A percentile compares a stretch with the other conserved stretches of the same genome.
Evolutionary conservation across 2,329 filamentous ascomycete genomes (phyloP).

Genomic region (Fusarium albidum): DNA sequence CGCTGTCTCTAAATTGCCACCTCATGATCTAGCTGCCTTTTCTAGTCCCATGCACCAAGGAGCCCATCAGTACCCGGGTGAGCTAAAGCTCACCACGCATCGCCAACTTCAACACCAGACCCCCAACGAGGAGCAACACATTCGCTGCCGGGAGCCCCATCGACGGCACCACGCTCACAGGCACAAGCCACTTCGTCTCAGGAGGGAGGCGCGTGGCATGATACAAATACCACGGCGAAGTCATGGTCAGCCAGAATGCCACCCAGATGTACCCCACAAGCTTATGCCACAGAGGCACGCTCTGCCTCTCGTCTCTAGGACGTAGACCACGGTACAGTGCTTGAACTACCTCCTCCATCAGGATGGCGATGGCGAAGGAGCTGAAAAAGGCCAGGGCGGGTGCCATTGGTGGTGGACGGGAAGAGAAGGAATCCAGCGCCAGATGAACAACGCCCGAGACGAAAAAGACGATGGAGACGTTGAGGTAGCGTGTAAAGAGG

Average conservation of each 20-base stretch:
- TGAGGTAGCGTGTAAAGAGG: constrained; percentile 12
- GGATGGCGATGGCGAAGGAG: neutral
- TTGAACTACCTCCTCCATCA: too few relatives aligned
- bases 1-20: too few relatives aligned
- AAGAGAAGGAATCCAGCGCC: constrained; percentile 5
- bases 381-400: constrained; percentile 15
- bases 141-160: constrained; percentile 1
- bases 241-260: constrained; percentile 13
- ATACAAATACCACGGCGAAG: constrained; percentile 22
- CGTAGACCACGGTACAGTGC: too few relatives aligned
- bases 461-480: constrained; percentile 17
- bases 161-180: constrained; percentile 6
- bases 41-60: too few relatives aligned
- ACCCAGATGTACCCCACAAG: constrained; percentile 25
- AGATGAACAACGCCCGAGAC: constrained; percentile 16
- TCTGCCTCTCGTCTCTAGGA: neutral
- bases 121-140: constrained; percentile 1
- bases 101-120: constrained; percentile 12
- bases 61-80: too few relatives aligned
- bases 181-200: constrained; percentile 14
- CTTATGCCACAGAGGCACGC: constrained; percentile 18
- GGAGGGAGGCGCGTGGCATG: constrained; percentile 6
- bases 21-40: too few relatives aligned
- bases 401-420: neutral
- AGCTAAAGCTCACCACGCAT: neutral